A percentile compares a stretch with the other conserved stretches of the same genome.
phyloP scores from a whole-genome alignment of 2,329 filamentous ascomycete genomes.

The Phoma sp. region DNA sequence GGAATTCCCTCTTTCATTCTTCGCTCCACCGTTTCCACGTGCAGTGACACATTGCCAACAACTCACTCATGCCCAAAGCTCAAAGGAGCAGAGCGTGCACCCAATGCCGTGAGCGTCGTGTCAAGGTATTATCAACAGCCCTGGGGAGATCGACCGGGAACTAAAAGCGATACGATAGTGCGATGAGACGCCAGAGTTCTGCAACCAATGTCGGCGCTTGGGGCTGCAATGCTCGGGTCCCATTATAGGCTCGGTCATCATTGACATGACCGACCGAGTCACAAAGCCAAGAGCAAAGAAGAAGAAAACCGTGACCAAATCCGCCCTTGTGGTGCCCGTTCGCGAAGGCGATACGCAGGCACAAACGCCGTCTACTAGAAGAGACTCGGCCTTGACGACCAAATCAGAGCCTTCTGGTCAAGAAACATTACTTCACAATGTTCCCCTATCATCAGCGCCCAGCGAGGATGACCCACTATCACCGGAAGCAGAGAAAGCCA shows the following conservation, averaged over 20 bases:
- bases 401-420: conserved; percentile 8
- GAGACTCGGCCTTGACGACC: conserved; percentile 5
- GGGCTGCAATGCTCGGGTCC: conserved; percentile 41
- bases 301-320: conserved; percentile 23
- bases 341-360: conserved; percentile 1
- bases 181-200: conserved; percentile 40
- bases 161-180: conserved; percentile 30
- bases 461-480: not conserved
- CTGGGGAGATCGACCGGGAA: conserved; percentile 16
- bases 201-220: conserved; percentile 38
- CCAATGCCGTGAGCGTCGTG: conserved; percentile 44
- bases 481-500: conserved; percentile 25
- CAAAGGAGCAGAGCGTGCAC: conserved; percentile 44
- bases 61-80: conserved; percentile 30
- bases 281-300: conserved; percentile 35
- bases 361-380: not conserved
- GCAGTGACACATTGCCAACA: conserved; percentile 12
- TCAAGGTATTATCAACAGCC: conserved; percentile 34
- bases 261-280: conserved; percentile 44
- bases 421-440: conserved; percentile 1
- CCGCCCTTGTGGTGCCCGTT: conserved; percentile 1
- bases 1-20: conserved; percentile 24
- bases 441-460: not conserved
- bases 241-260: conserved; percentile 42
- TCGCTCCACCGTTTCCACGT: conserved; percentile 13